phyloP scores from a whole-genome alignment of 2,329 filamentous ascomycete genomes.

The Macrophomina pseudophaseolina region DNA sequence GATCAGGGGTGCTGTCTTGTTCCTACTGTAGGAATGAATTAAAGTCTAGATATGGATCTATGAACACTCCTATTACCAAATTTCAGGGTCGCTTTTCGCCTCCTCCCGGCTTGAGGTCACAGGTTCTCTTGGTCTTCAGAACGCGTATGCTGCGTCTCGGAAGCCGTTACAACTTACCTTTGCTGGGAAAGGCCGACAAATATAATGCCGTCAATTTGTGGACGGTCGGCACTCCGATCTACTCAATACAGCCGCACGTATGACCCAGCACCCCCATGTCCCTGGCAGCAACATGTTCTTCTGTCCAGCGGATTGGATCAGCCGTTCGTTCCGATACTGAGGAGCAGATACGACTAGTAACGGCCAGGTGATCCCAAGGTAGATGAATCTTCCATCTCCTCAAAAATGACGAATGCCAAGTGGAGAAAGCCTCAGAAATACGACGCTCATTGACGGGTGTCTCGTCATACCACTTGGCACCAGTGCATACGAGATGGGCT shows the following conservation, averaged over 20 bases:
- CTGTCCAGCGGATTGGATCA: not conserved
- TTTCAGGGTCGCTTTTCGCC: not conserved
- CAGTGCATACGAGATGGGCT: not conserved
- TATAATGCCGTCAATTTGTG: not conserved
- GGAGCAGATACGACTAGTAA: not conserved
- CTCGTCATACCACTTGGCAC: not conserved
- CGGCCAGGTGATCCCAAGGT: not conserved
- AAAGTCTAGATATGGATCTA: not conserved
- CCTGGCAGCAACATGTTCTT: not conserved
- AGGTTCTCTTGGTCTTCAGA: not conserved
- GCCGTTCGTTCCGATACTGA: not conserved
- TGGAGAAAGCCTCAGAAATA: not conserved
- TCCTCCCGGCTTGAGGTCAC: not conserved
- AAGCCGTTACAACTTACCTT: not conserved
- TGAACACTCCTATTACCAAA: not conserved
- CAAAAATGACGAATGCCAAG: not conserved
- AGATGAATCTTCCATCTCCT: not conserved
- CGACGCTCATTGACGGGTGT: not conserved
- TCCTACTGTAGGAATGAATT: conserved; percentile 15
- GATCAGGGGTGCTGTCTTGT: conserved; percentile 16
- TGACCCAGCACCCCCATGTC: conserved; percentile 1
- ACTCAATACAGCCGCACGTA: not conserved
- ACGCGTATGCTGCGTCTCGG: not conserved
- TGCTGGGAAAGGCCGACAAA: not conserved
- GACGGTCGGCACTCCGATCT: conserved; percentile 13